Evolutionary conservation across 2,329 filamentous ascomycete species (phyloP), one percentile per base, ranked within the genome.

Genomic region (Beauveria australis): DNA sequence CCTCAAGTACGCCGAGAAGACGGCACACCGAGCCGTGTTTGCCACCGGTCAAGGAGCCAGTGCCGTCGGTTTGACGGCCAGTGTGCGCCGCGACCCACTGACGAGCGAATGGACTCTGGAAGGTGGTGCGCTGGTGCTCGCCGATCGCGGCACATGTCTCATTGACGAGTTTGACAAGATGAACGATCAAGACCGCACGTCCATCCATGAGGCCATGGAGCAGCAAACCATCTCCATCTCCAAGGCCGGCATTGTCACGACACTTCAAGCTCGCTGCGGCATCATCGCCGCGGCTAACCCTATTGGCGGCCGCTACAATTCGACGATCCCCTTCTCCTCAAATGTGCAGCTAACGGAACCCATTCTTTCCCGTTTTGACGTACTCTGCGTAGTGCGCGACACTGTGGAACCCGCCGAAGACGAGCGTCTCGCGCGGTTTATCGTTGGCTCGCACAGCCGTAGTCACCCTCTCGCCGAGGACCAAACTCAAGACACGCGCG

Each of bases 101-200:
- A 99, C 94, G 2, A 90, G 89, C 72, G 94, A 99, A 76, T 99
- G 94, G 93, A 97, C 94, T 6, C 79, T 99, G 2, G 94, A 99
- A 76, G 94, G 94, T 64, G 94, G 94, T 70, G 94, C 94, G 4
- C 81, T 99, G 12, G 94, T 99, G 69, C 84, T 99, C 60, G 94
- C 94, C 18, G 94, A 99, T 73, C 89, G 91, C 66, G 94, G 94
- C 46, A 96, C 91, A 18, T 97, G 94, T 70, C 81, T 99, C 33
- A 99, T 99, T 64, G 94, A 99, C 69, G 94, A 99, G 75, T 99
- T 99, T 69, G 94, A 99, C 83, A 99, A 99, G 81, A 99, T 99
- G 94, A 97, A 97, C 73, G 94, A 99, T 72, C 92, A 97, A 72
- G 94, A 99, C 74, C 86, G 94, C 65, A 97, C 94, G 1, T 96